phyloP scores from a whole-genome alignment of 495 filamentous ascomycete species.

The Aspergillus diversus region DNA sequence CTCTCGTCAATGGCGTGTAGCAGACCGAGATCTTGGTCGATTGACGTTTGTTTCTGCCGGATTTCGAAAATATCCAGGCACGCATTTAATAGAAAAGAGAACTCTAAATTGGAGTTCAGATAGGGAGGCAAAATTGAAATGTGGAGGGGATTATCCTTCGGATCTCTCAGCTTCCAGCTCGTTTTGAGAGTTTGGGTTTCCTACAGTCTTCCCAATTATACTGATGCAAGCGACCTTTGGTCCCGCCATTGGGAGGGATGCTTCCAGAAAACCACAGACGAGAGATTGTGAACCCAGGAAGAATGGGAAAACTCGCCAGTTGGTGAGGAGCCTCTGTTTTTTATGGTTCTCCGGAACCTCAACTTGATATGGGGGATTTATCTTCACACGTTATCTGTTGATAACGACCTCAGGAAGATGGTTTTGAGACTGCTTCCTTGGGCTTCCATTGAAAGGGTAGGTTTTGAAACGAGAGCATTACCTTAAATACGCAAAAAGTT shows the following conservation, averaged over 20 bases:
- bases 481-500: not conserved
- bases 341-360: too few species aligned
- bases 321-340: too few species aligned
- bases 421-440: too few species aligned
- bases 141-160: constrained; percentile 93
- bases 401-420: too few species aligned
- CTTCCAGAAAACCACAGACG: too few species aligned
- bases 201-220: constrained; percentile 88
- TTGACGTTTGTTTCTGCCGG: constrained; percentile 66
- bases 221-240: constrained; percentile 82
- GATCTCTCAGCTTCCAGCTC: constrained; percentile 17
- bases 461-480: not conserved
- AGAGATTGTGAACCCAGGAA: too few species aligned
- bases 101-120: constrained; percentile 70
- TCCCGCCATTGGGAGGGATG: constrained; percentile 29
- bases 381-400: not conserved
- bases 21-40: constrained; percentile 85
- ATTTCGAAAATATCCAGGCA: constrained; percentile 93
- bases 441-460: not conserved
- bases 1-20: constrained; percentile 92
- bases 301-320: too few species aligned
- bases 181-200: constrained; percentile 20
- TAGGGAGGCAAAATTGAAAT: constrained; percentile 83
- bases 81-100: constrained; percentile 86
- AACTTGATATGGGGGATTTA: too few species aligned